Evolutionary conservation across 2,329 filamentous ascomycete genomes (phyloP).

Genomic region (Colletotrichum tropicale): DNA sequence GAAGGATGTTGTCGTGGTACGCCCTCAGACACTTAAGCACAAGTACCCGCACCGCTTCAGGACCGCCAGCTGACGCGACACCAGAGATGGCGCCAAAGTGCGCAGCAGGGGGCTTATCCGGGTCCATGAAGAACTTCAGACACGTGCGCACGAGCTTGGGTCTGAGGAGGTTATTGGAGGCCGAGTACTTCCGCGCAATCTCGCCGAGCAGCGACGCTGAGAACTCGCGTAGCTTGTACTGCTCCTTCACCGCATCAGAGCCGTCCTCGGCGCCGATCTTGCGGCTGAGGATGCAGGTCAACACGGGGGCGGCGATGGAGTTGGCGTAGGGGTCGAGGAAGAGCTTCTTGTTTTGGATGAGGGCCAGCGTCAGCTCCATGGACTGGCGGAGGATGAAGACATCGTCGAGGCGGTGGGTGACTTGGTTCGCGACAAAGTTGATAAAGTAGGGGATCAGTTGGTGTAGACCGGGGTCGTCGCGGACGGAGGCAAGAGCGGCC

Average conservation of each 20-base stretch:
- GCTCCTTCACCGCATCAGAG: slow-evolving; percentile 57
- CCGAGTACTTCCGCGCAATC: slow-evolving; percentile 81
- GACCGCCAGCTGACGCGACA: slow-evolving; percentile 75
- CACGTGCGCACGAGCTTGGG: slow-evolving; percentile 92
- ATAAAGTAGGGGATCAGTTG: slow-evolving; percentile 97
- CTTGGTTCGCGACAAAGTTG: slow-evolving; percentile 93
- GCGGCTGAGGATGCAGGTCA: slow-evolving; percentile 89
- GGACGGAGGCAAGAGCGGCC: slow-evolving; percentile 83
- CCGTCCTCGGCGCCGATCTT: slow-evolving; percentile 70
- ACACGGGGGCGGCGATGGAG: slow-evolving; percentile 79
- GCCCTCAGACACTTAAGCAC: slow-evolving; percentile 60
- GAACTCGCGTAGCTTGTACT: slow-evolving; percentile 84
- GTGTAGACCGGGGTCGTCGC: slow-evolving; percentile 89
- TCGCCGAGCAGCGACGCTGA: slow-evolving; percentile 81
- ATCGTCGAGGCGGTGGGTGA: slow-evolving; percentile 91
- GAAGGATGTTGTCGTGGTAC: slow-evolving; percentile 58
- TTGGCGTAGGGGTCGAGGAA: slow-evolving; percentile 70
- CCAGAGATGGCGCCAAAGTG: slow-evolving; percentile 90
- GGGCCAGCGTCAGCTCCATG: slow-evolving; percentile 85
- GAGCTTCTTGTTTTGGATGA: slow-evolving; percentile 83
- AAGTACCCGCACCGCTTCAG: slow-evolving; percentile 61
- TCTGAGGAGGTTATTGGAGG: slow-evolving; percentile 80
- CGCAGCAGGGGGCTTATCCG: slow-evolving; percentile 78
- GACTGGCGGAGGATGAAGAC: slow-evolving; percentile 88
- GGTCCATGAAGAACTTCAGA: slow-evolving; percentile 89